A percentile compares a stretch with the other conserved stretches of the same genome.
phyloP scores from a whole-genome alignment of 2,329 filamentous ascomycete species.

The Trichoderma sp. region DNA sequence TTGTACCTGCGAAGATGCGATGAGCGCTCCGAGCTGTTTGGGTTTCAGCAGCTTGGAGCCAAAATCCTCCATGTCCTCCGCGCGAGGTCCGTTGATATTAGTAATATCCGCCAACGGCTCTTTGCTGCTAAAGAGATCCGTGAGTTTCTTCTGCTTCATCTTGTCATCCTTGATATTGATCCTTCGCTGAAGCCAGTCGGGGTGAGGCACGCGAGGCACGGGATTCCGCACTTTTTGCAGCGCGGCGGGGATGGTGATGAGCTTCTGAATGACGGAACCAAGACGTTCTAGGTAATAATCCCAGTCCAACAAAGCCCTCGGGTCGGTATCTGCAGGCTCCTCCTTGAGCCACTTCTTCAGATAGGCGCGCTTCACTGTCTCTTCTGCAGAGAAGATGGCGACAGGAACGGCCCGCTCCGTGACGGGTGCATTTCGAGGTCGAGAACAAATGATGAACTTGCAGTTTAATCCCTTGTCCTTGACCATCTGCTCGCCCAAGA shows the following conservation, averaged over 20 bases:
- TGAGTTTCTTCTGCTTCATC: conserved; percentile 98
- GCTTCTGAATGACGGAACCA: conserved; percentile 95
- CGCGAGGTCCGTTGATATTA: conserved; percentile 59
- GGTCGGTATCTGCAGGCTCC: conserved; percentile 88
- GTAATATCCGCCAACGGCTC: conserved; percentile 73
- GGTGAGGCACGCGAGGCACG: conserved; percentile 88
- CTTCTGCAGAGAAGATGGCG: conserved; percentile 94
- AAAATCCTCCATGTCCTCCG: conserved; percentile 80
- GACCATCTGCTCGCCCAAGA: conserved; percentile 96
- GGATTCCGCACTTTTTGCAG: conserved; percentile 94
- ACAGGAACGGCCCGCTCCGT: conserved; percentile 94
- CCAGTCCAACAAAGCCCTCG: conserved; percentile 90
- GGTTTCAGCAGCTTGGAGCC: conserved; percentile 68
- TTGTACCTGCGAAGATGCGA: conserved; percentile 57
- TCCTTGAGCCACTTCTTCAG: conserved; percentile 95
- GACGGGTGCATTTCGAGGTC: conserved; percentile 84
- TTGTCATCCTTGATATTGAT: conserved; percentile 96
- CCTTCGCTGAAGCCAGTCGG: conserved; percentile 91
- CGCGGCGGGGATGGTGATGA: conserved; percentile 97
- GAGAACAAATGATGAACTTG: conserved; percentile 97
- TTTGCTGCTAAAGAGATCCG: conserved; percentile 75
- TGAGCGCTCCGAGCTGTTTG: conserved; percentile 57
- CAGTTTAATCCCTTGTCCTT: conserved; percentile 99
- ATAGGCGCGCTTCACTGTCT: conserved; percentile 83
- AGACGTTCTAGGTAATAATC: conserved; percentile 95